Conservation (phyloP, 441 rosid species). For the Aleurites moluccanus region DNA sequence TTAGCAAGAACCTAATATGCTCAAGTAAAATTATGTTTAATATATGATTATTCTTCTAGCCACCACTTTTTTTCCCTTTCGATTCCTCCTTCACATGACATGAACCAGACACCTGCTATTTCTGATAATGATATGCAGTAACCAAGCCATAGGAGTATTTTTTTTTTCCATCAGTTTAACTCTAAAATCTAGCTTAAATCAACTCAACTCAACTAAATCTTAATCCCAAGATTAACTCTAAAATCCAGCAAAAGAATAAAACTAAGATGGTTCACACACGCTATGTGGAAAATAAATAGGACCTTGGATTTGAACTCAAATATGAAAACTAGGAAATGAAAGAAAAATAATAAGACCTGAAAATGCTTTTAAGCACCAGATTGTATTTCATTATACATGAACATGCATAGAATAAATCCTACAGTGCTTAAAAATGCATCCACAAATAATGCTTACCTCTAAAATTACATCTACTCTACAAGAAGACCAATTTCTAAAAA, state of each 20-base stretch:
- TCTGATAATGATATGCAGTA: background rate
- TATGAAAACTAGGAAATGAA: background rate
- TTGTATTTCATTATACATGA: background rate
- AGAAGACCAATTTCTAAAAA: conserved; percentile 17
- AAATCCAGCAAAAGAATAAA: background rate
- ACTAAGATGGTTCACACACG: background rate
- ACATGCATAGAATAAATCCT: background rate
- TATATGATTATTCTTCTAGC: background rate
- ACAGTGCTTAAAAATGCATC: background rate
- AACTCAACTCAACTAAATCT: no score
- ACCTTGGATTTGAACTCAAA: background rate
- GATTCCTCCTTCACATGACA: background rate
- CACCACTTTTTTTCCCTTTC: background rate
- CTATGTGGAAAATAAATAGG: background rate
- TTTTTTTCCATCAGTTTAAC: background rate
- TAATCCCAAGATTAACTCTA: background rate
- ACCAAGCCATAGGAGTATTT: background rate
- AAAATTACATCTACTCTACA: conserved; percentile 17
- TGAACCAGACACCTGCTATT: background rate
- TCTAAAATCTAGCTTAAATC: no score
- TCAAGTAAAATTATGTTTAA: background rate
- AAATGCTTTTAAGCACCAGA: background rate
- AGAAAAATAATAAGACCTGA: background rate
- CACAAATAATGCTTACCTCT: background rate
- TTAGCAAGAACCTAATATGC: background rate